A percentile compares a stretch with the other conserved stretches of the same genome.
These are phyloP conservation scores for Phytophthora meadii DNA, from an alignment of 352 stramenopile genomes.

Conservation along the genomic window DNA sequence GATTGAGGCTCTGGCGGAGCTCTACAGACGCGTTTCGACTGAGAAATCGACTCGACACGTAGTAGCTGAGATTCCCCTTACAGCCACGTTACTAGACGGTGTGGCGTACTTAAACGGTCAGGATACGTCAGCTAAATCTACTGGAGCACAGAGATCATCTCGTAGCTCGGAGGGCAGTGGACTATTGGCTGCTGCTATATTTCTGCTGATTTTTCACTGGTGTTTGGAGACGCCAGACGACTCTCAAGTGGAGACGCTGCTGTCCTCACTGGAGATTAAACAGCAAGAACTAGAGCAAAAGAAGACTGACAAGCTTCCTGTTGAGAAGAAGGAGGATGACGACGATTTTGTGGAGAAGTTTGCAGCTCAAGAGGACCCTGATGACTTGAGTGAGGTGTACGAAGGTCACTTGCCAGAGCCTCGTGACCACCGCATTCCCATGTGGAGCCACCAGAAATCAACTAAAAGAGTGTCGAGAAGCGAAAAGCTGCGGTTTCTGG, in stretches of 20 bases:
- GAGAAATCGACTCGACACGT: slow-evolving; percentile 12
- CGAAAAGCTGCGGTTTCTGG: slow-evolving; percentile 48
- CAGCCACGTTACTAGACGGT: slow-evolving; percentile 47
- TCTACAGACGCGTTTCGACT: slow-evolving; percentile 42
- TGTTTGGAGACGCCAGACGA: slow-evolving; percentile 39
- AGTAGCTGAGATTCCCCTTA: slow-evolving; percentile 35
- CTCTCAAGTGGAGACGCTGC: slow-evolving; percentile 26
- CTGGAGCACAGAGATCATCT: slow-evolving; percentile 12
- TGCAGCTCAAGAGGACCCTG: slow-evolving; percentile 60
- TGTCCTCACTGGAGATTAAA: slow-evolving; percentile 24
- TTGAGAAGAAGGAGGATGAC: neutral
- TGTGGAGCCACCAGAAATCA: slow-evolving; percentile 9
- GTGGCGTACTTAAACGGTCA: slow-evolving; percentile 51
- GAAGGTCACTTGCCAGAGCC: slow-evolving; percentile 42
- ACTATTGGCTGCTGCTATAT: slow-evolving; percentile 49
- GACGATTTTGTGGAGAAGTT: slow-evolving; percentile 44
- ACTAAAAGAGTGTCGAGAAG: slow-evolving; percentile 2
- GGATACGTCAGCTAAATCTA: neutral
- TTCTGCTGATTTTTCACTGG: slow-evolving; percentile 47
- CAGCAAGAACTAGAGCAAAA: slow-evolving; percentile 3
- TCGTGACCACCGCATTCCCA: neutral
- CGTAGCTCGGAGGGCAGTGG: slow-evolving; percentile 43
- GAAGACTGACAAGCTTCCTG: neutral
- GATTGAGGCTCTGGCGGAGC: slow-evolving; percentile 48
- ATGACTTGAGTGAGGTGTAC: slow-evolving; percentile 70